These are phyloP conservation scores for Globisporangium paddicum DNA, from an alignment of 352 stramenopile species.

Conservation along the genomic window DNA sequence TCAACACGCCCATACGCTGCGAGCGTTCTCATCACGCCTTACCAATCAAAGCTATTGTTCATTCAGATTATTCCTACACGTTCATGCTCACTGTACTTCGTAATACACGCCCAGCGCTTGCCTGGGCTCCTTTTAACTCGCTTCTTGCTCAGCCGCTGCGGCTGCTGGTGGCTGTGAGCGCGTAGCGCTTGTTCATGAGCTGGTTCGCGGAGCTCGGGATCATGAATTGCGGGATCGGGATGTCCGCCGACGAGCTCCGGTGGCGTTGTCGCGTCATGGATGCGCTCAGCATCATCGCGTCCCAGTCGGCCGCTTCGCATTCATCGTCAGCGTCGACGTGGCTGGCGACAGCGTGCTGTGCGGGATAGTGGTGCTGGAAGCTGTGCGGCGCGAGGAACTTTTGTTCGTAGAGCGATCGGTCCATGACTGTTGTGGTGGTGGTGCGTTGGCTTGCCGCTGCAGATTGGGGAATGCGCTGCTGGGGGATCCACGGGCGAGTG, in stretches of 20 bases:
- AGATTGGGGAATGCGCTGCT: not conserved
- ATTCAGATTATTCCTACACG: too few species aligned
- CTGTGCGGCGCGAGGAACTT: not conserved
- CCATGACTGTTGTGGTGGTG: not conserved
- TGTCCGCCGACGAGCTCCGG: slow-evolving; percentile 25
- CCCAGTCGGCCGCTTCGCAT: slow-evolving; percentile 1
- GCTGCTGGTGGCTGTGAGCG: slow-evolving; percentile 6
- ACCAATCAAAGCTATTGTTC: too few species aligned
- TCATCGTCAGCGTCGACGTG: not conserved
- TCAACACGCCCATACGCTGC: too few species aligned
- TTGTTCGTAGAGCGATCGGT: not conserved
- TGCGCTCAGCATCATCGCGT: not conserved
- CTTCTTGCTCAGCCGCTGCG: not conserved
- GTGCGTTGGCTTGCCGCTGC: not conserved
- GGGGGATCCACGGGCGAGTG: not conserved
- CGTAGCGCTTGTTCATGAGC: slow-evolving; percentile 56
- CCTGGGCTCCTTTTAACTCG: not conserved
- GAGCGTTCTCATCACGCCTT: too few species aligned
- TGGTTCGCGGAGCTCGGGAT: slow-evolving; percentile 47
- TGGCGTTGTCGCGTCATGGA: not conserved
- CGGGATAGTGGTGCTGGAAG: not conserved
- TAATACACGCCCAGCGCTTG: too few species aligned
- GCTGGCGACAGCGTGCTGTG: not conserved
- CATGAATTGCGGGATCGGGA: slow-evolving; percentile 52
- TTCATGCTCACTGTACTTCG: too few species aligned